Conservation (phyloP, 768 basidiomycete genomes). For the Boletellus ananas region DNA sequence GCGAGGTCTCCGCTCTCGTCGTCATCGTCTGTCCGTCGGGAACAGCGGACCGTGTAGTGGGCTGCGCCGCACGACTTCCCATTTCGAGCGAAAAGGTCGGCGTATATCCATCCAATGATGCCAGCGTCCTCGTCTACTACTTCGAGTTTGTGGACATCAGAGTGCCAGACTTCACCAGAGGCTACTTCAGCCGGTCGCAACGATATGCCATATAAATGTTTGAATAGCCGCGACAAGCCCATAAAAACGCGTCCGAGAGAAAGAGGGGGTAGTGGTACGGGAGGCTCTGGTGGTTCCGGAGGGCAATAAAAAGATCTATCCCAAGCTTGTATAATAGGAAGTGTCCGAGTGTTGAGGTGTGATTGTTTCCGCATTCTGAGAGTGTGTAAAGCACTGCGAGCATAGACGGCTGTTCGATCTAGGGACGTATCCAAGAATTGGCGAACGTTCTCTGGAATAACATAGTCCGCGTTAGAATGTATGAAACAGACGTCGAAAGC, state of each 20-base stretch:
- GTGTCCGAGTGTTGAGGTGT: conserved; percentile 54
- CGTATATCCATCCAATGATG: conserved; percentile 90
- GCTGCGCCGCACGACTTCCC: conserved; percentile 92
- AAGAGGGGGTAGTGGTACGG: conserved; percentile 66
- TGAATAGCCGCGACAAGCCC: conserved; percentile 88
- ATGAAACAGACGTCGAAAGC: neutral
- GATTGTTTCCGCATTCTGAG: conserved; percentile 70
- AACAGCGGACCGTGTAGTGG: conserved; percentile 97
- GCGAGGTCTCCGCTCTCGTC: conserved; percentile 65
- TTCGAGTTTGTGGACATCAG: conserved; percentile 85
- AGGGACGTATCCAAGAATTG: conserved; percentile 82
- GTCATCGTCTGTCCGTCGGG: conserved; percentile 88
- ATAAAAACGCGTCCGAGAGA: conserved; percentile 90
- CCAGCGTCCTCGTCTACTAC: conserved; percentile 89
- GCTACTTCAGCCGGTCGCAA: conserved; percentile 65
- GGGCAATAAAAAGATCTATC: conserved; percentile 93
- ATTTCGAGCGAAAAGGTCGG: conserved; percentile 80
- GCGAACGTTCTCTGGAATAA: conserved; percentile 67
- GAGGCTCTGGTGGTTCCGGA: conserved; percentile 70
- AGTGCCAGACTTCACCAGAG: conserved; percentile 86
- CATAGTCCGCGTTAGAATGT: neutral
- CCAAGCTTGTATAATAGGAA: conserved; percentile 86
- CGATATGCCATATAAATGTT: conserved; percentile 81
- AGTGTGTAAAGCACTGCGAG: conserved; percentile 66
- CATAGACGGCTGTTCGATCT: conserved; percentile 75